Evolutionary conservation across 495 filamentous ascomycete species (phyloP).

Genomic region (Neurospora discreta): DNA sequence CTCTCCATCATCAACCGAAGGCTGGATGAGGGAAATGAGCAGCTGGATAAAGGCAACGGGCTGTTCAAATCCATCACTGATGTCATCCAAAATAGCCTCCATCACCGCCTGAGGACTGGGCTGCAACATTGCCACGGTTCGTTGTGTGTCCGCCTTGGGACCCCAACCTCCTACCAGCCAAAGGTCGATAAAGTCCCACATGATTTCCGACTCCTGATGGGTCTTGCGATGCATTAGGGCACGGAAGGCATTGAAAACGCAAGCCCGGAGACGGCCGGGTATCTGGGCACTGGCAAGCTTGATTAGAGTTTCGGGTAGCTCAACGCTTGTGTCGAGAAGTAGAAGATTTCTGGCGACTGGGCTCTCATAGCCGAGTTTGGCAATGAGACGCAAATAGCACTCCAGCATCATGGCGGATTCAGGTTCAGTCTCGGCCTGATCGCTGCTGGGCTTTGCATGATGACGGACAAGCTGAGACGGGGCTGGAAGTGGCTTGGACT

Average conservation of each 20-base stretch:
- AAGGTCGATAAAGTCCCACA: conserved; percentile 62
- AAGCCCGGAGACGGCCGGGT: conserved; percentile 63
- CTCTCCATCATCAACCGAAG: conserved; percentile 41
- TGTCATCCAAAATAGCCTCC: conserved; percentile 44
- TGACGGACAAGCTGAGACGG: conserved; percentile 46
- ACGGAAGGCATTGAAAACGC: conserved; percentile 56
- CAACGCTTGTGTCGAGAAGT: conserved; percentile 48
- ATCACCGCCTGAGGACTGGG: conserved; percentile 33
- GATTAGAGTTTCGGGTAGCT: conserved; percentile 55
- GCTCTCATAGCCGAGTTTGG: conserved; percentile 63
- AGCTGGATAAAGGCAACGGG: conserved; percentile 70
- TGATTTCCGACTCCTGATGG: conserved; percentile 42
- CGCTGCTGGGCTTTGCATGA: conserved; percentile 39
- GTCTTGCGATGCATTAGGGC: conserved; percentile 58
- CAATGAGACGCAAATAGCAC: conserved; percentile 78
- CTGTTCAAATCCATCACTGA: conserved; percentile 65
- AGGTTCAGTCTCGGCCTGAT: conserved; percentile 57
- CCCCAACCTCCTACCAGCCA: conserved; percentile 52
- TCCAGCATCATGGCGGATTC: conserved; percentile 88
- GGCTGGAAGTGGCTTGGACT: conserved; percentile 46
- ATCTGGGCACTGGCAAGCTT: conserved; percentile 57
- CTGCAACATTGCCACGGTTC: conserved; percentile 23
- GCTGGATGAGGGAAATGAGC: conserved; percentile 54
- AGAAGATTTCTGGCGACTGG: conserved; percentile 56
- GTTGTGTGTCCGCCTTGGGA: conserved; percentile 21